phyloP scores from a whole-genome alignment of 2,329 filamentous ascomycete species.

The Dothideomycetidae sp. region DNA sequence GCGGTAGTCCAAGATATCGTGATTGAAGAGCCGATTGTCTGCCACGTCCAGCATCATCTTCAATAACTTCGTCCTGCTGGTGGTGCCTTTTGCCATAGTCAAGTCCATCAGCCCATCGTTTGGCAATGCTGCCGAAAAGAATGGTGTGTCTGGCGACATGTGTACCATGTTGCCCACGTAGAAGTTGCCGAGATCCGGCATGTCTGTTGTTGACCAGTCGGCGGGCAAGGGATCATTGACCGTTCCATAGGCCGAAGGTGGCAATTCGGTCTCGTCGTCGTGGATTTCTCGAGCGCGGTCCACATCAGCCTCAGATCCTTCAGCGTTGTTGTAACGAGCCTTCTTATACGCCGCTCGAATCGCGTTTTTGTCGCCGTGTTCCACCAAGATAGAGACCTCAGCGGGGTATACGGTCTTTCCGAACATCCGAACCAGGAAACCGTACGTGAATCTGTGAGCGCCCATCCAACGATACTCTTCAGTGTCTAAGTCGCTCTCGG shows the following conservation, averaged over 20 bases:
- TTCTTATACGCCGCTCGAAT: constrained; percentile 59
- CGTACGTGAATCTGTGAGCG: constrained; percentile 66
- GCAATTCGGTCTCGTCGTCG: constrained; percentile 36
- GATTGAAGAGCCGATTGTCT: constrained; percentile 63
- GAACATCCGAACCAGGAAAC: constrained; percentile 63
- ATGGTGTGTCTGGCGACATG: constrained; percentile 75
- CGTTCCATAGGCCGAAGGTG: constrained; percentile 64
- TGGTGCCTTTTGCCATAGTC: constrained; percentile 62
- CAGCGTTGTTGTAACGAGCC: constrained; percentile 9
- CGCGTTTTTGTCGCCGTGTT: constrained; percentile 57
- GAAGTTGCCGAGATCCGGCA: constrained; percentile 76
- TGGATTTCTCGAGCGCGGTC: constrained; percentile 12
- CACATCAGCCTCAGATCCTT: constrained; percentile 17
- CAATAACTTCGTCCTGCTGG: constrained; percentile 51
- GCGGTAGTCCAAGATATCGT: constrained; percentile 60
- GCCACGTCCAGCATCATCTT: constrained; percentile 59
- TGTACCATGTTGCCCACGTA: constrained; percentile 92
- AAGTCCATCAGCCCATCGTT: constrained; percentile 79
- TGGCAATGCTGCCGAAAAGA: constrained; percentile 72
- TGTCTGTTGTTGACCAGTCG: constrained; percentile 60
- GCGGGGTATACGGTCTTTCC: constrained; percentile 72
- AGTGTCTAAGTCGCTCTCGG: constrained; percentile 78
- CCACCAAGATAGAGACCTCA: constrained; percentile 74
- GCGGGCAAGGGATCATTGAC: constrained; percentile 60
- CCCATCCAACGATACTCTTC: constrained; percentile 94